Conservation (phyloP, 2,329 filamentous ascomycete genomes). For the Diaporthe ilicicola region DNA sequence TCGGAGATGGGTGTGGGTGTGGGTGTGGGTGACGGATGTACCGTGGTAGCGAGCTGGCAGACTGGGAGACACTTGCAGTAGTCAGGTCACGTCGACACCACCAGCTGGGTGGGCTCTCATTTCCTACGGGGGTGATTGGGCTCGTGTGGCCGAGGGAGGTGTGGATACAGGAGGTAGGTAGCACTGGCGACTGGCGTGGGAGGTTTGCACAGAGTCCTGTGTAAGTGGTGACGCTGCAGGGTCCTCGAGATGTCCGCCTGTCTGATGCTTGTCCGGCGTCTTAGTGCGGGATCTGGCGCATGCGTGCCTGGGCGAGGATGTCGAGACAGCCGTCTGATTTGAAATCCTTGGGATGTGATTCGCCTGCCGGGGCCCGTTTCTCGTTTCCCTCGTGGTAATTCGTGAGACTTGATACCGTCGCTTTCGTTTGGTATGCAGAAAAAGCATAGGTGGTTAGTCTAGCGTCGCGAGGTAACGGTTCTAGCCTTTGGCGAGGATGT, state of each 20-base stretch:
- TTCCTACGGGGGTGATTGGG: neutral
- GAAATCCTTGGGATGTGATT: slow-evolving; percentile 32
- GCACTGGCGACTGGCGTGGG: neutral
- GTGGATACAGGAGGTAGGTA: slow-evolving; percentile 11
- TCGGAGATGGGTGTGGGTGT: neutral
- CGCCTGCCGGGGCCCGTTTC: slow-evolving; percentile 10
- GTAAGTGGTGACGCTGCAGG: slow-evolving; percentile 19
- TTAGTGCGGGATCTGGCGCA: slow-evolving; percentile 9
- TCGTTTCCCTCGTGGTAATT: neutral
- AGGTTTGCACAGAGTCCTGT: neutral
- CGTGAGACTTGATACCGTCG: neutral
- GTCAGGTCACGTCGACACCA: slow-evolving; percentile 19
- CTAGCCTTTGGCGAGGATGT: slow-evolving; percentile 13
- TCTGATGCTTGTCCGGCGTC: slow-evolving; percentile 15
- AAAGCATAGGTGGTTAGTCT: neutral
- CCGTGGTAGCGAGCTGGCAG: slow-evolving; percentile 3
- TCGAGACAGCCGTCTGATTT: slow-evolving; percentile 24
- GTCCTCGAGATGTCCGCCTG: neutral
- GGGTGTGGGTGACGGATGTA: slow-evolving; percentile 7
- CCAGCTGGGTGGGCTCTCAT: neutral
- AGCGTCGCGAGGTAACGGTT: slow-evolving; percentile 7
- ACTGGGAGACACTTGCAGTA: slow-evolving; percentile 12
- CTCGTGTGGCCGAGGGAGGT: slow-evolving; percentile 7
- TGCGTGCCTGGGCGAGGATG: slow-evolving; percentile 10
- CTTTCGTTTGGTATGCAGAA: neutral